These are phyloP conservation scores for Harrya chromipes DNA, from an alignment of 768 basidiomycete genomes.

Conservation along the genomic window DNA sequence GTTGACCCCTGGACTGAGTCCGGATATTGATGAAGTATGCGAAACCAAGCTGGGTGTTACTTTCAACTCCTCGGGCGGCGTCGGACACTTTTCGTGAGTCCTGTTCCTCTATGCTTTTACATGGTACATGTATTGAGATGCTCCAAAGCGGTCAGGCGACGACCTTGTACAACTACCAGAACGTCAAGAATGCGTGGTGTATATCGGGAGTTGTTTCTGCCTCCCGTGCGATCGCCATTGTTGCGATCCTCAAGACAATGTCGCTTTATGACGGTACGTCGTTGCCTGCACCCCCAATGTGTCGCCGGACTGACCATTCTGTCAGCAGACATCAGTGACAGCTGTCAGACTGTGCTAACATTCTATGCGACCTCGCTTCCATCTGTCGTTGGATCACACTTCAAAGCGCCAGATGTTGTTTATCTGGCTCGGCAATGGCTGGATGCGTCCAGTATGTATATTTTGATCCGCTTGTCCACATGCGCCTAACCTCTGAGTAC, in stretches of 20 bases:
- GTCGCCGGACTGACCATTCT: neutral
- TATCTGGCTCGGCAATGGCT: conserved; percentile 78
- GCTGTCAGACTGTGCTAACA: conserved; percentile 68
- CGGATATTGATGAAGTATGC: conserved; percentile 69
- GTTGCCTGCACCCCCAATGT: neutral
- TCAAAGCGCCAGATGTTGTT: conserved; percentile 65
- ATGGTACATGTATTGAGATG: neutral
- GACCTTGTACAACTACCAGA: conserved; percentile 39
- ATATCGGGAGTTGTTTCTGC: conserved; percentile 71
- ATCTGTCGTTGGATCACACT: conserved; percentile 55
- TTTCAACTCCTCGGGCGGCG: conserved; percentile 33
- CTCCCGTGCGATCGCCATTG: conserved; percentile 61
- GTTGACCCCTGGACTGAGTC: conserved; percentile 67
- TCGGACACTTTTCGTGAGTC: conserved; percentile 52
- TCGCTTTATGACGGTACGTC: conserved; percentile 66
- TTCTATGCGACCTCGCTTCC: conserved; percentile 79
- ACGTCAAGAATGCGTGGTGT: conserved; percentile 58
- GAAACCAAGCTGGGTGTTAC: conserved; percentile 50
- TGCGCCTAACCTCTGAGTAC: conserved; percentile 10
- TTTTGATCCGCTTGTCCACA: neutral
- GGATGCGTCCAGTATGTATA: conserved; percentile 58
- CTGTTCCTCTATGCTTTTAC: neutral
- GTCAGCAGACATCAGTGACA: conserved; percentile 58
- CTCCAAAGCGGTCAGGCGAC: conserved; percentile 29
- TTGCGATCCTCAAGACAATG: conserved; percentile 65